Conservation (phyloP, 352 stramenopile species). For the Pythium volutum region DNA sequence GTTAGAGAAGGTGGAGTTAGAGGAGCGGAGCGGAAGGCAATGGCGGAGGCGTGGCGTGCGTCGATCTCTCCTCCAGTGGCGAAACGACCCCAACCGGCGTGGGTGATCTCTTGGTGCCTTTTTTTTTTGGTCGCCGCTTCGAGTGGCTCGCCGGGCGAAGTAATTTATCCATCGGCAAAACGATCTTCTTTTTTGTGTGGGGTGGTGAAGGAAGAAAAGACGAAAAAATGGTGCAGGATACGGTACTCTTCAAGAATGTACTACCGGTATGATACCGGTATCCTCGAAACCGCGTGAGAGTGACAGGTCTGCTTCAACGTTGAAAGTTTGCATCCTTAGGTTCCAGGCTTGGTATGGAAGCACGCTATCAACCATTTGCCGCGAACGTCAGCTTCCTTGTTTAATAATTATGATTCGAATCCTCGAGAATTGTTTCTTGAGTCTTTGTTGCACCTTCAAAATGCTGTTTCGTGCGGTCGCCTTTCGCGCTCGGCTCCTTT, state of each 20-base stretch:
- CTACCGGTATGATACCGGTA: slow-evolving; percentile 3
- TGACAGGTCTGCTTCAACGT: slow-evolving; percentile 4
- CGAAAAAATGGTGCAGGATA: no score
- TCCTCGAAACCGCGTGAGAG: background rate
- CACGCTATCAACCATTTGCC: background rate
- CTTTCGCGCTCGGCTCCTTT: background rate
- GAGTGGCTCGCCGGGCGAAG: slow-evolving; percentile 1
- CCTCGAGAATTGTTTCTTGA: background rate
- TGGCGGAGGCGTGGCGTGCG: slow-evolving; percentile 6
- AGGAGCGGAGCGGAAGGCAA: slow-evolving; percentile 1
- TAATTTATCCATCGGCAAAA: slow-evolving; percentile 10
- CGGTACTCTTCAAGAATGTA: no score
- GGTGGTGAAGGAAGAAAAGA: no score
- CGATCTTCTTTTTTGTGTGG: slow-evolving; percentile 3
- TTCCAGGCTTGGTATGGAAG: no score
- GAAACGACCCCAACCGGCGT: slow-evolving; percentile 10
- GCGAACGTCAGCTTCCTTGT: background rate
- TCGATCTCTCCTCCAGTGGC: slow-evolving; percentile 5
- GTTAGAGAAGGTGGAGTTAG: background rate
- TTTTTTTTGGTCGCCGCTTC: background rate
- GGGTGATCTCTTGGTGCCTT: background rate
- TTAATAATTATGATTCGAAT: slow-evolving; percentile 29
- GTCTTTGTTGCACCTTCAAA: background rate
- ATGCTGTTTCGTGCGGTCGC: background rate
- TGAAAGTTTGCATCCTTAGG: no score